These are phyloP conservation scores for Castanea mollissima DNA, from an alignment of 306 rosid genomes.

Conservation along the genomic window DNA sequence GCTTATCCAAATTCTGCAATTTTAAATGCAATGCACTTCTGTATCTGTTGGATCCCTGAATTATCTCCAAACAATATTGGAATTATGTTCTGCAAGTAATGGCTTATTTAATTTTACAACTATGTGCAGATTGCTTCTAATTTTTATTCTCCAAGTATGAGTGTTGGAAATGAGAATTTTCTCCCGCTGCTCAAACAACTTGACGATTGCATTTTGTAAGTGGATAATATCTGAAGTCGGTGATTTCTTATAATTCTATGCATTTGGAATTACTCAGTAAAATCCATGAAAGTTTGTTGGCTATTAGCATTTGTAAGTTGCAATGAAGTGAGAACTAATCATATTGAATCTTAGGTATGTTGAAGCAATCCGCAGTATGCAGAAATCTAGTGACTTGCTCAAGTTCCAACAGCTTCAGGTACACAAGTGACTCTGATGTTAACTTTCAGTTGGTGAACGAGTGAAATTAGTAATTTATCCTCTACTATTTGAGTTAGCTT, in stretches of 20 bases:
- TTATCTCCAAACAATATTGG: not conserved
- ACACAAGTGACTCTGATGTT: conserved; percentile 7
- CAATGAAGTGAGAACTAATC: not conserved
- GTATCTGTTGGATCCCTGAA: not conserved
- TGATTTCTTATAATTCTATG: conserved; percentile 8
- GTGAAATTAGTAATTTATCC: not conserved
- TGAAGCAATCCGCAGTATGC: conserved; percentile 66
- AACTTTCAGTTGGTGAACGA: conserved; percentile 14
- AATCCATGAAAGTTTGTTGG: not conserved
- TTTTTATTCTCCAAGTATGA: conserved; percentile 93
- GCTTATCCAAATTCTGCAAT: not conserved
- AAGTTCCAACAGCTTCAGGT: conserved; percentile 99
- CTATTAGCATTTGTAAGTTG: conserved; percentile 14
- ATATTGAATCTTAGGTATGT: conserved; percentile 60
- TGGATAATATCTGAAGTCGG: conserved; percentile 5
- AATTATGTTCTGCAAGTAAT: conserved; percentile 8
- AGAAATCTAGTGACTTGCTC: conserved; percentile 93
- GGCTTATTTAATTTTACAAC: conserved; percentile 22
- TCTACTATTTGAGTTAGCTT: conserved; percentile 9
- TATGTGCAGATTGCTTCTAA: conserved; percentile 75
- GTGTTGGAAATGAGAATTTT: conserved; percentile 78
- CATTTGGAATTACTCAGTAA: not conserved
- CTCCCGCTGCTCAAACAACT: conserved; percentile 90
- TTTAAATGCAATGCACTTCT: not conserved
- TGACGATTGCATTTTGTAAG: conserved; percentile 97